phyloP scores from a whole-genome alignment of 164 flowering plant species.

The Cinnamomum chago region DNA sequence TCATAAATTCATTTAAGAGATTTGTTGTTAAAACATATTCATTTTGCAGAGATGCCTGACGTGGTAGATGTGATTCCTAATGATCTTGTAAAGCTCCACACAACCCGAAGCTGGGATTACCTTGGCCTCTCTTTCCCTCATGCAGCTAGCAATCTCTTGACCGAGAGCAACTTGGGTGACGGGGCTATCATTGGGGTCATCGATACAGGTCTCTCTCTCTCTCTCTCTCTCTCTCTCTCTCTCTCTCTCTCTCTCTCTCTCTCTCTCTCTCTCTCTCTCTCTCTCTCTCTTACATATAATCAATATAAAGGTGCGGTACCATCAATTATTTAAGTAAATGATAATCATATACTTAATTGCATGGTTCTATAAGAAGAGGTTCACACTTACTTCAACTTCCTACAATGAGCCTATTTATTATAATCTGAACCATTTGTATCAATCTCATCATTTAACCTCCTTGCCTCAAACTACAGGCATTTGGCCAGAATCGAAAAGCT shows the following conservation, averaged over 20 bases:
- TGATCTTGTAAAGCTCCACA: slow-evolving; percentile 53
- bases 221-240: too few species aligned
- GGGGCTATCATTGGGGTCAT: slow-evolving; percentile 28
- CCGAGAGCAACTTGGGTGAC: slow-evolving; percentile 39
- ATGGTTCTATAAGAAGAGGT: too few species aligned
- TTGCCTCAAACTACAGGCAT: background rate
- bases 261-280: too few species aligned
- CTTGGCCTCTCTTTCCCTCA: slow-evolving; percentile 47
- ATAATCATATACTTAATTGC: too few species aligned
- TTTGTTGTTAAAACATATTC: too few species aligned
- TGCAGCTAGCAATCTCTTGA: slow-evolving; percentile 31
- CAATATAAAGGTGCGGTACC: too few species aligned
- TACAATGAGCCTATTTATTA: background rate
- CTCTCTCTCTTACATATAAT: too few species aligned
- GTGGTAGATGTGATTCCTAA: slow-evolving; percentile 58
- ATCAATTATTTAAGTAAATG: too few species aligned
- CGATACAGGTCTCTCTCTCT: slow-evolving; percentile 46
- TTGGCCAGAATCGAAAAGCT: slow-evolving; percentile 20
- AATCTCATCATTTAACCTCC: too few species aligned
- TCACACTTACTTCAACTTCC: background rate
- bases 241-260: too few species aligned
- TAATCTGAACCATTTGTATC: background rate
- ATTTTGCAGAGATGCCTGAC: slow-evolving; percentile 3
- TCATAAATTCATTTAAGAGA: too few species aligned
- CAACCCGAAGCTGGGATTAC: slow-evolving; percentile 85